Evolutionary conservation across 139 green algal genomes (phyloP).

Genomic region (Raphidocelis subcapitata): DNA sequence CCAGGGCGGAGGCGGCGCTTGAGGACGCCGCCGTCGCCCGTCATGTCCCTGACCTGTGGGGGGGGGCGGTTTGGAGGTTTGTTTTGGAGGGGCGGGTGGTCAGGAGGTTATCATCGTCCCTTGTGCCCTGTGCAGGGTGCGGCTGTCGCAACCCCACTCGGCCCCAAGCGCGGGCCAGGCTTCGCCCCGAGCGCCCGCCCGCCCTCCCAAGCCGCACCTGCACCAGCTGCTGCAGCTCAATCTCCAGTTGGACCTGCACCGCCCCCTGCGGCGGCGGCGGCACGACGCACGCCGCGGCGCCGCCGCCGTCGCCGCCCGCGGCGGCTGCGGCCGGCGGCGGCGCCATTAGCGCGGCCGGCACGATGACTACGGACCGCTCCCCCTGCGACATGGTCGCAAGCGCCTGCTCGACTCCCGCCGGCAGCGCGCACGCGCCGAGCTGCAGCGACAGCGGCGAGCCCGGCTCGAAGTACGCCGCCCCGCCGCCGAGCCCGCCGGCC

Average conservation of each 20-base stretch:
- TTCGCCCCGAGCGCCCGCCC: not conserved
- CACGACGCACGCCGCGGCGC: conserved; percentile 22
- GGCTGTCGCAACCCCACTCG: not conserved
- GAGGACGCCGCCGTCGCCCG: conserved; percentile 63
- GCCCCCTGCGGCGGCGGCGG: conserved; percentile 24
- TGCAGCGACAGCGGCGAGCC: conserved; percentile 31
- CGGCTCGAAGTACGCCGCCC: conserved; percentile 3
- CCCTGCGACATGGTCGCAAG: conserved; percentile 49
- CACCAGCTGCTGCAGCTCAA: conserved; percentile 53
- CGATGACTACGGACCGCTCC: conserved; percentile 48
- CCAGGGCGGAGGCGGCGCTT: conserved; percentile 70
- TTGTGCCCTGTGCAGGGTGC: not conserved
- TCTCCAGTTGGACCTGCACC: conserved; percentile 52
- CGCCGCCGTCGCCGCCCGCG: not conserved
- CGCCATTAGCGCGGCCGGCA: conserved; percentile 30
- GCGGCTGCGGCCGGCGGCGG: not conserved
- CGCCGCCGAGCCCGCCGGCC: not conserved
- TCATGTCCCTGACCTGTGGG: conserved; percentile 75
- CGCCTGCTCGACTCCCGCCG: conserved; percentile 49
- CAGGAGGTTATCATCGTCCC: no score
- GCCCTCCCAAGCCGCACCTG: conserved; percentile 40
- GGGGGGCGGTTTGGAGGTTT: no score
- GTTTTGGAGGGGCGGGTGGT: no score
- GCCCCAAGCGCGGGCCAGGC: not conserved
- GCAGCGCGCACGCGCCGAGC: conserved; percentile 42